Base-by-base conservation (phyloP, 768 basidiomycete genomes). In the Podaxis sp. region DNA sequence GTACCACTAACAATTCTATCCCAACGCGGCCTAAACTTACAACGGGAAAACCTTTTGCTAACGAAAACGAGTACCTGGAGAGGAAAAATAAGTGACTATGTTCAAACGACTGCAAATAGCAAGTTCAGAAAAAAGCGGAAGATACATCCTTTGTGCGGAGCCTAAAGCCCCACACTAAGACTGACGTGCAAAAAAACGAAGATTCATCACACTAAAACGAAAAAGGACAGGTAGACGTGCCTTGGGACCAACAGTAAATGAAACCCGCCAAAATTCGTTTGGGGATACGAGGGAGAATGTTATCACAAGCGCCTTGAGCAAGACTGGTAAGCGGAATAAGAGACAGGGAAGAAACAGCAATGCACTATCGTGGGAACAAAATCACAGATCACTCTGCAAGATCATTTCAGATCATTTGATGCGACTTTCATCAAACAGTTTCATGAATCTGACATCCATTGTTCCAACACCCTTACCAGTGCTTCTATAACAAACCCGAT, bases 161-260 rank as follows among this genome's bases (percentile, higher is more conserved):
- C 64, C 55, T 56, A 62, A 63, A 64, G 68, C 69, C 83, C 79
- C 55, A 23, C 53, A 32, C 52, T 61, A 61, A 61, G 82, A 83
- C 83, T 85, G 83, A 84, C 83, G 82, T 85, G 83, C 83, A 84
- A 84, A 84, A 65, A 28, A 13, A 62, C 62, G 67, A 72, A 57
- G 70, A 68, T 62, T 84, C 82, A 76, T 84, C 82, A 67, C 72
- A 54, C 48, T 55, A 50, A 55, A 47, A 23, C 38, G 5, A 58
- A 47, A 32, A n/a, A 27, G 21, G 23, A 25, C 7, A 35, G 27
- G 36, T 40, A 13, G 42, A 35, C 59, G 11, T 60, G 47, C 59
- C 51, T 58, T n/a, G 38, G n/a, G 16, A 25, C 13, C 10, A 55
- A 13, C 18, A 48, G 23, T 48, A 23, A 4, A 21, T 27, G 47